phyloP scores from a whole-genome alignment of 2,329 filamentous ascomycete genomes.

The Sclerotinia trifoliorum region DNA sequence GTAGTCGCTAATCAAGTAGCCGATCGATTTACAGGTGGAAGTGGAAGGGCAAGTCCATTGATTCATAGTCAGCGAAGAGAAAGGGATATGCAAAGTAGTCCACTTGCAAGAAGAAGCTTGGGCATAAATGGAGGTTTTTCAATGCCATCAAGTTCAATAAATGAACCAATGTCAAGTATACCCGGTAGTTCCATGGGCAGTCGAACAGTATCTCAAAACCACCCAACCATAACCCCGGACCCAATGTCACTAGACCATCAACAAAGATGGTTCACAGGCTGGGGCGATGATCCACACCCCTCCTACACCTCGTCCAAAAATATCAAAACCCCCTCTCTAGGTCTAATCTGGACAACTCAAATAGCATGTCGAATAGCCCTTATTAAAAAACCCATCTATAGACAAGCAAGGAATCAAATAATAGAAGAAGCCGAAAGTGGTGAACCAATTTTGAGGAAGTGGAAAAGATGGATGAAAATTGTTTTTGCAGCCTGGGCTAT shows the following conservation, averaged over 20 bases:
- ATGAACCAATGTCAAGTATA: constrained; percentile 31
- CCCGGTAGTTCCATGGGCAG: neutral
- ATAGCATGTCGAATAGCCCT: constrained; percentile 79
- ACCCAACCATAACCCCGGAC: constrained; percentile 43
- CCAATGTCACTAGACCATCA: constrained; percentile 81
- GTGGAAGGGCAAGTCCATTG: constrained; percentile 24
- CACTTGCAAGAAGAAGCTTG: constrained; percentile 21
- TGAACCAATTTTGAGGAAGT: constrained; percentile 53
- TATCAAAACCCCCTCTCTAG: constrained; percentile 81
- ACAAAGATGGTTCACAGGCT: constrained; percentile 92
- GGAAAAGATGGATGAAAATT: constrained; percentile 79
- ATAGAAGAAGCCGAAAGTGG: constrained; percentile 44
- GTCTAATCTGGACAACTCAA: constrained; percentile 89
- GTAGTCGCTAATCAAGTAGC: constrained; percentile 95
- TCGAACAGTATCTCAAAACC: neutral
- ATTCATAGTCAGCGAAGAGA: neutral
- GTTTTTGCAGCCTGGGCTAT: constrained; percentile 81
- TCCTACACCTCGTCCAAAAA: constrained; percentile 40
- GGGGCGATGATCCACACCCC: constrained; percentile 67
- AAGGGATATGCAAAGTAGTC: constrained; percentile 31
- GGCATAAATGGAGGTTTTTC: neutral
- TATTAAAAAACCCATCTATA: constrained; percentile 64
- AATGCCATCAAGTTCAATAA: constrained; percentile 34
- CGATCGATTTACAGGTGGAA: constrained; percentile 64
- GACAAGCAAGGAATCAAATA: constrained; percentile 38